These are phyloP conservation scores for Sarocladium strictum DNA, from an alignment of 2,329 filamentous ascomycete species.

Conservation along the genomic window DNA sequence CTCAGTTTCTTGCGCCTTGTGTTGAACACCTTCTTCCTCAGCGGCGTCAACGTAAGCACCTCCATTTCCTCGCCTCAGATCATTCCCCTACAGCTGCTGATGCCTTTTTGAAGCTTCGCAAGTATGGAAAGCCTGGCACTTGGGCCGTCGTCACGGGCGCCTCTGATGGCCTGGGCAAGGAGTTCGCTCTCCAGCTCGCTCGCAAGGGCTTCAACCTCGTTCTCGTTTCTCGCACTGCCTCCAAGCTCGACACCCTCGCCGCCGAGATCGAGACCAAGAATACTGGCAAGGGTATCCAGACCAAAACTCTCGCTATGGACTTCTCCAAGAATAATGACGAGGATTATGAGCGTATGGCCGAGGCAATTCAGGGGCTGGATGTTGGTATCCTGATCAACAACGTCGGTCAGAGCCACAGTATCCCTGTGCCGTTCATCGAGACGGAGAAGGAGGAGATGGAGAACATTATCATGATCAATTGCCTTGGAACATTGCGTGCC, in stretches of 20 bases:
- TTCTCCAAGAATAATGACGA: slow-evolving; percentile 72
- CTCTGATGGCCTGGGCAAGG: slow-evolving; percentile 94
- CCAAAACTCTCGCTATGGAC: slow-evolving; percentile 85
- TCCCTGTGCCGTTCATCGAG: slow-evolving; percentile 81
- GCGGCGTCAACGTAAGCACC: not conserved
- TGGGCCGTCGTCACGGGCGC: slow-evolving; percentile 95
- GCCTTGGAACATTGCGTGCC: slow-evolving; percentile 79
- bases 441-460: slow-evolving; percentile 75
- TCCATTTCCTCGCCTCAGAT: not conserved
- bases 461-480: slow-evolving; percentile 94
- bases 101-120: slow-evolving; percentile 59
- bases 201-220: slow-evolving; percentile 90
- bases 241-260: slow-evolving; percentile 76
- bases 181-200: slow-evolving; percentile 87
- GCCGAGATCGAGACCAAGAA: slow-evolving; percentile 68
- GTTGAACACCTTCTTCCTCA: slow-evolving; percentile 58
- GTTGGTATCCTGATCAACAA: slow-evolving; percentile 92
- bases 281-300: slow-evolving; percentile 54
- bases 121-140: slow-evolving; percentile 84
- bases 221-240: slow-evolving; percentile 90
- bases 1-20: slow-evolving; percentile 56
- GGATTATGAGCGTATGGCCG: slow-evolving; percentile 71
- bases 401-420: slow-evolving; percentile 88
- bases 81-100: slow-evolving; percentile 12
- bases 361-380: slow-evolving; percentile 66